These are phyloP conservation scores for Amanita polypyramis DNA, from an alignment of 768 basidiomycete genomes.

Conservation along the genomic window DNA sequence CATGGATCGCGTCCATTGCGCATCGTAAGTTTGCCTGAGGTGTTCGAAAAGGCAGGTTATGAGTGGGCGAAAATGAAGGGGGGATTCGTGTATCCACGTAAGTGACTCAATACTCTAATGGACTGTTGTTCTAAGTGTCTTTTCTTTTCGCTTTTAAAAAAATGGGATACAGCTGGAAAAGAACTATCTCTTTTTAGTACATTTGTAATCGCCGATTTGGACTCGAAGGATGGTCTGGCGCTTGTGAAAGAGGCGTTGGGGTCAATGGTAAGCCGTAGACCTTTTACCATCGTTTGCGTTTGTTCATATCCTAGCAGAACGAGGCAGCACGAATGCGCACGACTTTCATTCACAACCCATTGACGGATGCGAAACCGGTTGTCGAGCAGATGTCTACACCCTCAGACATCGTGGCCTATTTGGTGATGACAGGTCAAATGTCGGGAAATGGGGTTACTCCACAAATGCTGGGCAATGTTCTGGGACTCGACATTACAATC, in stretches of 20 bases:
- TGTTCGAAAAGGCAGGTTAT: constrained; percentile 35
- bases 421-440: constrained; percentile 32
- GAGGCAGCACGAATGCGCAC: constrained; percentile 42
- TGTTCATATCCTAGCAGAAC: constrained; percentile 22
- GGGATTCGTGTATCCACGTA: constrained; percentile 10
- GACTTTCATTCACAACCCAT: constrained; percentile 72
- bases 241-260: constrained; percentile 55
- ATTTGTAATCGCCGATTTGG: constrained; percentile 72
- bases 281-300: constrained; percentile 3
- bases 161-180: constrained; percentile 18
- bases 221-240: constrained; percentile 45
- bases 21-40: constrained; percentile 44
- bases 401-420: constrained; percentile 40
- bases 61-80: constrained; percentile 17
- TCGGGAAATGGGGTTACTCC: constrained; percentile 15
- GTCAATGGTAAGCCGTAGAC: constrained; percentile 43
- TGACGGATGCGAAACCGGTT: background rate
- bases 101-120: background rate
- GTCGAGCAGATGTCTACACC: constrained; percentile 14
- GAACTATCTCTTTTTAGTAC: constrained; percentile 33
- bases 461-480: background rate
- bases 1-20: constrained; percentile 18
- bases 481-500: background rate
- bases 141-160: too few relatives aligned
- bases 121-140: background rate